phyloP scores from a whole-genome alignment of 805 yeast species.

The Spencermartinsiella europaea region DNA sequence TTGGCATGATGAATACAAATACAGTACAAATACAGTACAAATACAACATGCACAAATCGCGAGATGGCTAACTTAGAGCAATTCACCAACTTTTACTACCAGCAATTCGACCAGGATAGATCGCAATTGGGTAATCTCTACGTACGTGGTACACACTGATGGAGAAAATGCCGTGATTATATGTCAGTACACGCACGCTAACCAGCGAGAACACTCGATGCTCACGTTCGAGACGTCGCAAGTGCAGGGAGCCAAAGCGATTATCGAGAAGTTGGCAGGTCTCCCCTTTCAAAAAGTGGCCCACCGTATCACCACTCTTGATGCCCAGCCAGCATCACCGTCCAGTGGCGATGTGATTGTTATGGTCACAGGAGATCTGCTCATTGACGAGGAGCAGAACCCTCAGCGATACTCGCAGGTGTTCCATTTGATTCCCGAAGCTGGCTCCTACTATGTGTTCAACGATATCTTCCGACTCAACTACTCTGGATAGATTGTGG shows the following conservation, averaged over 20 bases:
- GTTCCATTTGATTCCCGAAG: constrained; percentile 94
- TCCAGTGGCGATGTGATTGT: constrained; percentile 83
- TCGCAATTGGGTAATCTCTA: constrained; percentile 86
- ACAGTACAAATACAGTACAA: neutral
- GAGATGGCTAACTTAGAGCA: constrained; percentile 51
- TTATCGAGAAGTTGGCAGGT: constrained; percentile 84
- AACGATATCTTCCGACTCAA: constrained; percentile 96
- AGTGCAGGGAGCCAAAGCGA: constrained; percentile 88
- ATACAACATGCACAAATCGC: neutral
- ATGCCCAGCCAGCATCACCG: constrained; percentile 96
- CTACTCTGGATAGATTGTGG: constrained; percentile 8
- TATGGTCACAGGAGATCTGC: constrained; percentile 94
- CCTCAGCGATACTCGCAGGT: constrained; percentile 97
- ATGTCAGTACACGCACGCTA: too few relatives aligned
- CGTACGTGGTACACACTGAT: constrained; percentile 32
- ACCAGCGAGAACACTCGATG: constrained; percentile 88
- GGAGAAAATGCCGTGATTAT: too few relatives aligned
- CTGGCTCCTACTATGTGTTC: constrained; percentile 84
- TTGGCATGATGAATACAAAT: neutral
- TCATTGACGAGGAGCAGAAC: constrained; percentile 90
- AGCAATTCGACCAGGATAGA: constrained; percentile 91
- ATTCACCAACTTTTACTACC: constrained; percentile 91
- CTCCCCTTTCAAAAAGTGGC: constrained; percentile 90
- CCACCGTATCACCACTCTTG: constrained; percentile 91
- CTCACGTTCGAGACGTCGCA: constrained; percentile 92